Evolutionary conservation across 805 yeast genomes (phyloP).

Genomic region (Metschnikowia lochheadii): DNA sequence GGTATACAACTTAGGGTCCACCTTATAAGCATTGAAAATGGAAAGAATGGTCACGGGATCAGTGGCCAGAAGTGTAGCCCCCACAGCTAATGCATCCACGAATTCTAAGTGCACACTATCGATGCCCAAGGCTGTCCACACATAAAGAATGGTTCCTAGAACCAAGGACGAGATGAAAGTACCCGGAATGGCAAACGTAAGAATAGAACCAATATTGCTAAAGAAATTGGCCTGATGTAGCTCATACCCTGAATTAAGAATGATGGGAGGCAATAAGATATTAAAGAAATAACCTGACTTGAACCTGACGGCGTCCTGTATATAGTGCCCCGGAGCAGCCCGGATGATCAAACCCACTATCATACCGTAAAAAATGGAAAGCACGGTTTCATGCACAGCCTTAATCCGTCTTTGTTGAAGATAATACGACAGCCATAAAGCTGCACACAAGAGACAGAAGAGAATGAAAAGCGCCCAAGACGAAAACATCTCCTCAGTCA

Average conservation of each 20-base stretch:
- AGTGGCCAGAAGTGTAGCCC: slow-evolving; percentile 96
- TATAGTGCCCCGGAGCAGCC: slow-evolving; percentile 91
- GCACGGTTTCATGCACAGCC: slow-evolving; percentile 95
- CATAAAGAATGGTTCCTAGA: slow-evolving; percentile 77
- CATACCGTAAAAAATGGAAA: slow-evolving; percentile 96
- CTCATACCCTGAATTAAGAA: slow-evolving; percentile 93
- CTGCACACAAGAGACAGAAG: slow-evolving; percentile 72
- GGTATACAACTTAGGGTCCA: slow-evolving; percentile 95
- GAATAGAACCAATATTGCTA: slow-evolving; percentile 82
- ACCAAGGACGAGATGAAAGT: slow-evolving; percentile 91
- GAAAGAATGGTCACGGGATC: slow-evolving; percentile 97
- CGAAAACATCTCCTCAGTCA: slow-evolving; percentile 90
- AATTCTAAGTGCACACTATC: slow-evolving; percentile 86
- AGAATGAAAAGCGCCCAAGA: slow-evolving; percentile 96
- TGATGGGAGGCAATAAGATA: slow-evolving; percentile 90
- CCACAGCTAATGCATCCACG: slow-evolving; percentile 96
- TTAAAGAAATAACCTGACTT: slow-evolving; percentile 93
- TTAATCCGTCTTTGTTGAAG: slow-evolving; percentile 86
- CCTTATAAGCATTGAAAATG: slow-evolving; percentile 95
- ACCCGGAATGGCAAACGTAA: slow-evolving; percentile 95
- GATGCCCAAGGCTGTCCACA: slow-evolving; percentile 89
- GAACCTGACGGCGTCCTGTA: slow-evolving; percentile 94
- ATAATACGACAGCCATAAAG: slow-evolving; percentile 93
- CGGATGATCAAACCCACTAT: slow-evolving; percentile 88
- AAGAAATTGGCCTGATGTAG: slow-evolving; percentile 94